Percentiles rank a stretch among this genome's conserved stretches.
Evolutionary conservation across 768 basidiomycete species (phyloP).

Genomic region (Termitomyces sp.): DNA sequence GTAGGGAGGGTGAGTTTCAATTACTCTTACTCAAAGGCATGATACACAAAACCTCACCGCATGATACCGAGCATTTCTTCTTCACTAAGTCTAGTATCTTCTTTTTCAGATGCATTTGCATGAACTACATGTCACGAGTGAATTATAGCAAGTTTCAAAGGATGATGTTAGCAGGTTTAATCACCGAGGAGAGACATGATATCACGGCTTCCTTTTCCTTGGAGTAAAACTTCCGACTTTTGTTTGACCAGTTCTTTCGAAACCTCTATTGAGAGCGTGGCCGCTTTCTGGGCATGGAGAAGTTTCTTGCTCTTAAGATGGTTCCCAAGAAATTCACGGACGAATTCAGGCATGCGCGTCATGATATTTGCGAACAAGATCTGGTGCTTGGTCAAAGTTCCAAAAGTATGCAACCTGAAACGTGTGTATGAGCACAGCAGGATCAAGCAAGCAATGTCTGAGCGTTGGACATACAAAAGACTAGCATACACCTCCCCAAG

Average conservation of each 20-base stretch:
- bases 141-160: background rate
- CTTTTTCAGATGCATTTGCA: slow-evolving; percentile 47
- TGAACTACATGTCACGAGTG: slow-evolving; percentile 28
- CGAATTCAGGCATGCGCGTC: background rate
- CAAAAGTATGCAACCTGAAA: background rate
- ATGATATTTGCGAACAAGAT: background rate
- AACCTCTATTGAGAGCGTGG: background rate
- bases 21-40: background rate
- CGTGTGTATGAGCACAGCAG: background rate
- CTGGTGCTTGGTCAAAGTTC: background rate
- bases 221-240: slow-evolving; percentile 25
- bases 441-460: background rate
- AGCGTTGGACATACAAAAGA: background rate
- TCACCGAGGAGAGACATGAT: slow-evolving; percentile 38
- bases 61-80: slow-evolving; percentile 46
- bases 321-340: slow-evolving; percentile 9
- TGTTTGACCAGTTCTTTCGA: slow-evolving; percentile 27
- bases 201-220: slow-evolving; percentile 27
- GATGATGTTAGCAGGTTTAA: background rate
- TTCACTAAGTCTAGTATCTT: slow-evolving; percentile 34
- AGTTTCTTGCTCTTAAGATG: slow-evolving; percentile 25
- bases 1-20: slow-evolving; percentile 29
- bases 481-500: slow-evolving; percentile 33
- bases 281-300: slow-evolving; percentile 23
- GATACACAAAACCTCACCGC: slow-evolving; percentile 34